Conservation (phyloP, 306 rosid genomes). For the Cicer cuneatum region DNA sequence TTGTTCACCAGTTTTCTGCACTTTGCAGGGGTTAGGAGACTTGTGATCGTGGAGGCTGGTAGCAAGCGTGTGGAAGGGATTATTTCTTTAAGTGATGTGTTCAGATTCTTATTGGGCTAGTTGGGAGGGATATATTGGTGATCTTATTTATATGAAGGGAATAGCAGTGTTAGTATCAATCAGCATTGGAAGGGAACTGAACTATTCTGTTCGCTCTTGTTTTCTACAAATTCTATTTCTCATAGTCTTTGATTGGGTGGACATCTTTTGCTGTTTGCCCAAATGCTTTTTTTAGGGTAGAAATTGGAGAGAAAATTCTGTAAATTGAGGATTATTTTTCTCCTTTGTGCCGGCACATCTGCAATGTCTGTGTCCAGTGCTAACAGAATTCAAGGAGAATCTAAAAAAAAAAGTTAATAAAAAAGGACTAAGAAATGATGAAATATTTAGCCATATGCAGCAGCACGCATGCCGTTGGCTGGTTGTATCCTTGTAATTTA, state of each 20-base stretch:
- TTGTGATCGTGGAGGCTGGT: conserved; percentile 89
- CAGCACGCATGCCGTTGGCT: conserved; percentile 25
- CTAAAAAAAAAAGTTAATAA: conserved; percentile 1
- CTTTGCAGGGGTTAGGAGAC: conserved; percentile 77
- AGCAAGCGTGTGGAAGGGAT: conserved; percentile 92
- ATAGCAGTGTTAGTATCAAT: conserved; percentile 25
- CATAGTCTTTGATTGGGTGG: conserved; percentile 39
- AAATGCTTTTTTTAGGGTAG: conserved; percentile 52
- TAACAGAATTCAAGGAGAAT: conserved; percentile 46
- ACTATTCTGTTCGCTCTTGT: conserved; percentile 43
- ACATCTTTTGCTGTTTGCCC: conserved; percentile 48
- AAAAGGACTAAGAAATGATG: conserved; percentile 14
- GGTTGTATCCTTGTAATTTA: conserved; percentile 47
- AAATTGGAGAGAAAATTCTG: conserved; percentile 53
- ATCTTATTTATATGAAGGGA: conserved; percentile 36
- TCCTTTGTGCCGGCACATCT: conserved; percentile 60
- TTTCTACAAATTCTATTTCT: conserved; percentile 34
- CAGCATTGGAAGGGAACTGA: conserved; percentile 45
- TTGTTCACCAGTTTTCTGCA: conserved; percentile 35
- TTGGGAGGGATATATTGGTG: conserved; percentile 36
- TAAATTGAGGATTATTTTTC: conserved; percentile 62
- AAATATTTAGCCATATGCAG: conserved; percentile 29
- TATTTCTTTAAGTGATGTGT: conserved; percentile 77
- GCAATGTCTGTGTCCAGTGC: conserved; percentile 56
- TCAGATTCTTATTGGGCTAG: conserved; percentile 77